Percentiles rank a stretch among this genome's conserved stretches.
These are phyloP conservation scores for Diaporthe citri DNA, from an alignment of 2,329 filamentous ascomycete species.

Conservation along the genomic window DNA sequence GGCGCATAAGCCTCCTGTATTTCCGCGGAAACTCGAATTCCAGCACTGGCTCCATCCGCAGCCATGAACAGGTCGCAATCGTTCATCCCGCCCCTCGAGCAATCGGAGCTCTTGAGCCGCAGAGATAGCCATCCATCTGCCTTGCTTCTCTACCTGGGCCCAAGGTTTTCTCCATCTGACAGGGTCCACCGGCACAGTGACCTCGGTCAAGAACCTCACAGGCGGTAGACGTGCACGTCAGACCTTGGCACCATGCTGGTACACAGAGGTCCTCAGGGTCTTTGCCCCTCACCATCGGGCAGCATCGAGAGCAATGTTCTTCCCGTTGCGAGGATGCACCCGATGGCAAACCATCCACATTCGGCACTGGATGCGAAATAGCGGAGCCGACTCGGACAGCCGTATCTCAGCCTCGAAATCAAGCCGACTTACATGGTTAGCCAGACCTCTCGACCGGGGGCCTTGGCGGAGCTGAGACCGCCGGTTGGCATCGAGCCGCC, in stretches of 20 bases:
- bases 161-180: background rate
- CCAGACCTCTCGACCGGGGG: background rate
- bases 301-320: background rate
- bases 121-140: background rate
- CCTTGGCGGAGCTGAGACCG: background rate
- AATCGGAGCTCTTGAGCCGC: background rate
- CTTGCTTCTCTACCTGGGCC: background rate
- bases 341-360: background rate
- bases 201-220: conserved; percentile 1
- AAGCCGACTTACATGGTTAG: background rate
- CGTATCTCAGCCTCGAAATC: background rate
- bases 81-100: background rate
- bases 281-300: background rate
- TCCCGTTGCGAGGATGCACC: background rate
- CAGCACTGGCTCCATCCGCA: background rate
- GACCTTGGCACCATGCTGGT: background rate
- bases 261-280: background rate
- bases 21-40: background rate
- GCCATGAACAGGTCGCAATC: background rate
- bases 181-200: background rate
- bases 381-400: background rate
- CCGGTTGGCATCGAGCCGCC: background rate
- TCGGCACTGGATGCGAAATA: too few species aligned
- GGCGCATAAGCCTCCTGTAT: background rate
- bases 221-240: background rate